Base-by-base conservation (phyloP, 169 alveolate species). In the Plasmodium yoelii region DNA sequence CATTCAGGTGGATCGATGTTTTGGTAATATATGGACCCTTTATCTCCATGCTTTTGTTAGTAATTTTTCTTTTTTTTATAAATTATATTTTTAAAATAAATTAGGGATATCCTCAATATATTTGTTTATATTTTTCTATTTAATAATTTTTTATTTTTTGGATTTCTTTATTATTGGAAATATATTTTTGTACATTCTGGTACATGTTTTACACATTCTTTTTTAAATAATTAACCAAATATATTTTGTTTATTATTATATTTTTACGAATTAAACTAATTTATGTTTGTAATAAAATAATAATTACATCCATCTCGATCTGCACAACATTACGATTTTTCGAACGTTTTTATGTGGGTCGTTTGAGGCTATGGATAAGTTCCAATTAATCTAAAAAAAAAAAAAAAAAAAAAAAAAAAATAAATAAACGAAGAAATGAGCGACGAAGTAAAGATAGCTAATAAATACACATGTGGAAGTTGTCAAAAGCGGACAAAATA, bases 261-360 rank as follows among this genome's bases (percentile, higher is more conserved):
- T 34, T 34, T 28, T 34, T 34, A 34, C 42, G 39, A 34, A 34
- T 34, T 34, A 34, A 3, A 34, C 4, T 34, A 34, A 34, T 34
- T 4, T 34, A 1, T 34, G 42, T 34, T 34, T 34, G 42, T 34
- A 34, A 34, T 34, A 34, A 34, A 34, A 34, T 34, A 34, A 34
- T 34, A 34, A 34, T 46, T 73, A 73, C 87, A 73, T 73, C 87
- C 87, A 73, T 51, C 87, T 73, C 19, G 87, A 19, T 19, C 87
- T 73, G 67, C 87, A 73, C 10, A 73, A 55, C 10, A 73, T 73
- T 47, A 73, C 87, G 55, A 73, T 73, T 60, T 60, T 73, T 65
- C 87, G 18, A 51, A 73, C 73, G 28, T 73, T 73, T 51, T 60
- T 73, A 53, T 73, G 87, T 26, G 87, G 87, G 42, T 73, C 87